Evolutionary conservation across 495 filamentous ascomycete species (phyloP).

Genomic region (Lophiotrema nucula): DNA sequence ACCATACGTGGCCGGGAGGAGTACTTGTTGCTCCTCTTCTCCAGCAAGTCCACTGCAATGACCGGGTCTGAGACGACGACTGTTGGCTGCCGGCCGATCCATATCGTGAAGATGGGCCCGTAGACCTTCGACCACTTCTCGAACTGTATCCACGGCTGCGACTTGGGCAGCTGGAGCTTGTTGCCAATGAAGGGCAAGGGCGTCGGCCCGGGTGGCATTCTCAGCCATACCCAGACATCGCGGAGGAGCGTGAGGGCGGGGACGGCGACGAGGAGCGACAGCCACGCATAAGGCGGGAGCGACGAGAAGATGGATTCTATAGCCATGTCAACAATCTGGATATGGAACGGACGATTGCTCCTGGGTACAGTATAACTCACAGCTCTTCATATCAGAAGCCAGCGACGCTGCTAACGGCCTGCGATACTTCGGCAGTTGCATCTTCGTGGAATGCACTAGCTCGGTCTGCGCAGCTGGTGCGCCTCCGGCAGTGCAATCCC

Average conservation of each 20-base stretch:
- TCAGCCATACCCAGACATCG: constrained; percentile 27
- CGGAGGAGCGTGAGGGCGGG: constrained; percentile 22
- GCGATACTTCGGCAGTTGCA: no score
- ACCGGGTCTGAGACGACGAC: constrained; percentile 63
- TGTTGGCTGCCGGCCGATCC: constrained; percentile 61
- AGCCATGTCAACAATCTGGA: constrained; percentile 18
- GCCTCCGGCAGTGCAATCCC: no score
- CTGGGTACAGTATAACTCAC: no score
- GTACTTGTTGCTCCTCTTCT: constrained; percentile 55
- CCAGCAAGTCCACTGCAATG: constrained; percentile 58
- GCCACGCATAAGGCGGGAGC: constrained; percentile 12
- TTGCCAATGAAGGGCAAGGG: constrained; percentile 59
- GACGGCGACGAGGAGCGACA: constrained; percentile 22
- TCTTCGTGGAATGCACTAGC: no score
- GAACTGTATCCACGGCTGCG: constrained; percentile 62
- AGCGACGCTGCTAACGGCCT: no score
- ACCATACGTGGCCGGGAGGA: constrained; percentile 56
- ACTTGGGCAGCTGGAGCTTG: constrained; percentile 51
- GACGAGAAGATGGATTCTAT: constrained; percentile 16
- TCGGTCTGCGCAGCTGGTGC: no score
- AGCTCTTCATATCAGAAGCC: no score
- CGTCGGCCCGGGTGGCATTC: constrained; percentile 55
- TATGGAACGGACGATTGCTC: no score
- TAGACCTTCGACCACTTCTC: constrained; percentile 53
- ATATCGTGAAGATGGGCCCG: constrained; percentile 62